A percentile compares a stretch with the other conserved stretches of the same genome.
These are phyloP conservation scores for Psilocybe mexicana DNA, from an alignment of 1,284 basidiomycete species.

Conservation along the genomic window DNA sequence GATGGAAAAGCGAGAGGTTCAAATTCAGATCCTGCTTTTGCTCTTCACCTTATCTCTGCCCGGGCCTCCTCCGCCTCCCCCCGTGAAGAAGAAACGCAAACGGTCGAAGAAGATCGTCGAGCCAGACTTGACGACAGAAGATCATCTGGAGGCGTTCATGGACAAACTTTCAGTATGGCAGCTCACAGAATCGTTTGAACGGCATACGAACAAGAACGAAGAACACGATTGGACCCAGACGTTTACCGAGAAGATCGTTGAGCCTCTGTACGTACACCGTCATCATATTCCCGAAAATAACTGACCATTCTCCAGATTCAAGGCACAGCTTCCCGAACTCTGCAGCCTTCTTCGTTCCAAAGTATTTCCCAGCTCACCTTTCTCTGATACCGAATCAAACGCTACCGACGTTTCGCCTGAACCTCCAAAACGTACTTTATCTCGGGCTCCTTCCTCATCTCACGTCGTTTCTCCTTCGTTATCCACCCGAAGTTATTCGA, in stretches of 20 bases:
- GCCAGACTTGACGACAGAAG: conserved; percentile 37
- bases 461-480: conserved; percentile 25
- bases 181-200: conserved; percentile 47
- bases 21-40: conserved; percentile 72
- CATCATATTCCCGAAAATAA: neutral
- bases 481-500: conserved; percentile 17
- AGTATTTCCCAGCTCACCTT: conserved; percentile 61
- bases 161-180: conserved; percentile 79
- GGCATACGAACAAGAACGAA: conserved; percentile 26
- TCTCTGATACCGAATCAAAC: conserved; percentile 44
- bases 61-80: conserved; percentile 36
- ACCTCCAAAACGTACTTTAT: conserved; percentile 2
- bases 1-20: conserved; percentile 74
- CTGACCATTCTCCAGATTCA: conserved; percentile 50
- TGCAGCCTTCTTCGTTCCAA: conserved; percentile 64
- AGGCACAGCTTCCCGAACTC: conserved; percentile 48
- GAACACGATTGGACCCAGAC: conserved; percentile 71
- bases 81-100: conserved; percentile 39
- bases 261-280: conserved; percentile 51
- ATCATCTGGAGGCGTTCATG: conserved; percentile 69
- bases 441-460: conserved; percentile 15
- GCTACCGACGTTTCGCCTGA: conserved; percentile 24
- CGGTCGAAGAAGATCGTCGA: conserved; percentile 25
- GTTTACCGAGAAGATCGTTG: conserved; percentile 66
- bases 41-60: conserved; percentile 64